Conservation (phyloP, 2,329 filamentous ascomycete species). For the Cladophialophora bantiana region DNA sequence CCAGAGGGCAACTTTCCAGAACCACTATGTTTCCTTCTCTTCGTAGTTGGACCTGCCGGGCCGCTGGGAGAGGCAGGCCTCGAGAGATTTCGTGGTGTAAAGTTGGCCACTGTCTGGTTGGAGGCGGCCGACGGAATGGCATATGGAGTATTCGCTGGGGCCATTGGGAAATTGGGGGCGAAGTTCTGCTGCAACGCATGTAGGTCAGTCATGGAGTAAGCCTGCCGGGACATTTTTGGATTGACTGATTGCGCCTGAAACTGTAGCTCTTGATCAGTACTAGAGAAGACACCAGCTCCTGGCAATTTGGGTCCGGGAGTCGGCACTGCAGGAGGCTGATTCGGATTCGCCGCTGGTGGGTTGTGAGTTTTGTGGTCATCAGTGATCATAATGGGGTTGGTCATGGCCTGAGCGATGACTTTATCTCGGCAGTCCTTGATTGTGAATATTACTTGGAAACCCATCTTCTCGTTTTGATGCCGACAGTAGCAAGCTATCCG, state of each 20-base stretch:
- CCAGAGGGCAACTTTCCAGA: conserved; percentile 73
- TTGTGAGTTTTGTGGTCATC: conserved; percentile 93
- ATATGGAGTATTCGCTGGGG: conserved; percentile 48
- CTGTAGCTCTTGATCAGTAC: conserved; percentile 28
- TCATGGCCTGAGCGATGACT: conserved; percentile 82
- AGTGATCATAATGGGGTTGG: conserved; percentile 92
- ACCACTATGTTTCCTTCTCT: conserved; percentile 81
- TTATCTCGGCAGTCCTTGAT: conserved; percentile 80
- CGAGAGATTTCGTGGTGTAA: conserved; percentile 70
- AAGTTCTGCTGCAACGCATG: conserved; percentile 64
- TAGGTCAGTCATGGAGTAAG: conserved; percentile 70
- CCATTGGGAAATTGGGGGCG: conserved; percentile 51
- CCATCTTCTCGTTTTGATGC: conserved; percentile 90
- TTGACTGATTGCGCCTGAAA: conserved; percentile 21
- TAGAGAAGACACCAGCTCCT: conserved; percentile 52
- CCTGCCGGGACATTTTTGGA: conserved; percentile 51
- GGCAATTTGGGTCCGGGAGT: conserved; percentile 51
- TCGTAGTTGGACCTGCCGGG: conserved; percentile 70
- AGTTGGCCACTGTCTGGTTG: conserved; percentile 53
- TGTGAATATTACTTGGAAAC: conserved; percentile 93
- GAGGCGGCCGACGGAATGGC: conserved; percentile 48
- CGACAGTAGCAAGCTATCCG: conserved; percentile 96
- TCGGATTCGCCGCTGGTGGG: conserved; percentile 49
- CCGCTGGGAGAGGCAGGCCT: conserved; percentile 75
- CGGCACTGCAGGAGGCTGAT: conserved; percentile 45